phyloP scores from a whole-genome alignment of 129 eudicot genomes.

The Escallonia herrerae region DNA sequence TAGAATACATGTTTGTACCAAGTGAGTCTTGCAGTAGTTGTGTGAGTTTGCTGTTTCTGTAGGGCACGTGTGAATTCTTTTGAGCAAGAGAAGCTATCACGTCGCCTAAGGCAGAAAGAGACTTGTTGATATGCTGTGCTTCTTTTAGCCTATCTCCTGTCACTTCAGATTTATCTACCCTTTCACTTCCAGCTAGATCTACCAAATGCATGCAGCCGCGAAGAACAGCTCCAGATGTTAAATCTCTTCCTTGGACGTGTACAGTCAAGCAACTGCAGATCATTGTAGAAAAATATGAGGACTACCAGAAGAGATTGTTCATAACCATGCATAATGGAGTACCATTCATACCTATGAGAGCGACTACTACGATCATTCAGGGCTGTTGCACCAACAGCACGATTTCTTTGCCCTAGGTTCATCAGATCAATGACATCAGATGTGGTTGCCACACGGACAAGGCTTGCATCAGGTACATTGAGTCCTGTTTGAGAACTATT shows the following conservation, averaged over 20 bases:
- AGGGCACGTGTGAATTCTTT: conserved; percentile 88
- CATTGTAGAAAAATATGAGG: conserved; percentile 10
- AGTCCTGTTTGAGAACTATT: conserved; percentile 91
- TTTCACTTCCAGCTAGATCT: conserved; percentile 97
- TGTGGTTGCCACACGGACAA: conserved; percentile 73
- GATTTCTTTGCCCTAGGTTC: conserved; percentile 76
- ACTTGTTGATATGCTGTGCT: conserved; percentile 91
- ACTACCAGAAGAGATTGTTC: conserved; percentile 2
- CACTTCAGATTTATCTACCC: conserved; percentile 97
- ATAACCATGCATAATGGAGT: neutral
- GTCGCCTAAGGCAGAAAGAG: conserved; percentile 95
- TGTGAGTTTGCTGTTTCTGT: conserved; percentile 94
- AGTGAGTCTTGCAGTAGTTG: conserved; percentile 98
- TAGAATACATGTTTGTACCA: conserved; percentile 37
- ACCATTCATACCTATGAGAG: conserved; percentile 68
- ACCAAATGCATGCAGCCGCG: conserved; percentile 99
- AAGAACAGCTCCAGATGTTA: conserved; percentile 67
- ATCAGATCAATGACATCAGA: conserved; percentile 78
- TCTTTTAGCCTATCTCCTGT: conserved; percentile 95
- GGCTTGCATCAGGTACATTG: conserved; percentile 92
- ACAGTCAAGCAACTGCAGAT: conserved; percentile 86
- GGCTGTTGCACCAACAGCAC: conserved; percentile 96
- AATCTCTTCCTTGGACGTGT: conserved; percentile 95
- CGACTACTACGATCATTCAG: conserved; percentile 99
- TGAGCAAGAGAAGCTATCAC: conserved; percentile 95